phyloP scores from a whole-genome alignment of 2,329 filamentous ascomycete genomes.

The Albifimbria verrucaria region DNA sequence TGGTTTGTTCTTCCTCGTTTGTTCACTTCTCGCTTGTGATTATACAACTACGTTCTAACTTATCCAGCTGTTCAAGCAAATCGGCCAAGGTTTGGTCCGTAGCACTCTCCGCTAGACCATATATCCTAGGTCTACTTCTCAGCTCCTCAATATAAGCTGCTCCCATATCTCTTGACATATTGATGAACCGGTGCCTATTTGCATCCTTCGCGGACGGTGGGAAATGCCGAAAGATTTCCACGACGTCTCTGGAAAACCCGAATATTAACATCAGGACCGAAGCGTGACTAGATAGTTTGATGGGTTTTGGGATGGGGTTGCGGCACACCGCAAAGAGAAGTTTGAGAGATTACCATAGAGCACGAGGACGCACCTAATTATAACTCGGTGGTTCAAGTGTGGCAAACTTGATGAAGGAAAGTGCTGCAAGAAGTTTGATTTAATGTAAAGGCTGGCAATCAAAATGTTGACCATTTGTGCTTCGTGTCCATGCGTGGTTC shows the following conservation, averaged over 20 bases:
- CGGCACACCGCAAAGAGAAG: no score
- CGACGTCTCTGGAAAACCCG: no score
- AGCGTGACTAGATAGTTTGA: no score
- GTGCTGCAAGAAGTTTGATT: background rate
- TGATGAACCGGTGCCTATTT: no score
- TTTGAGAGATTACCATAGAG: no score
- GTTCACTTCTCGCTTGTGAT: background rate
- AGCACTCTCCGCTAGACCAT: background rate
- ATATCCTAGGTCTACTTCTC: no score
- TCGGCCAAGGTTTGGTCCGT: background rate
- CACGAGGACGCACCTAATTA: background rate
- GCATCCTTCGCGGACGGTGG: no score
- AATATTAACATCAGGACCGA: no score
- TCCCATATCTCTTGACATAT: no score
- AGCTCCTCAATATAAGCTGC: no score
- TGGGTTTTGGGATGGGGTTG: no score
- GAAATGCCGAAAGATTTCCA: no score
- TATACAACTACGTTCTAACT: background rate
- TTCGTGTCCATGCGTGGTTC: background rate
- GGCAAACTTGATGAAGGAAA: background rate
- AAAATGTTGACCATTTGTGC: background rate
- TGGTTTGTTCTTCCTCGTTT: background rate
- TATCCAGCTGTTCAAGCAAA: background rate
- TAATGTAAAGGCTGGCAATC: background rate
- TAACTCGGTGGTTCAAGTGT: background rate